phyloP scores from a whole-genome alignment of 169 alveolate genomes.

The Plasmodium yoelii region DNA sequence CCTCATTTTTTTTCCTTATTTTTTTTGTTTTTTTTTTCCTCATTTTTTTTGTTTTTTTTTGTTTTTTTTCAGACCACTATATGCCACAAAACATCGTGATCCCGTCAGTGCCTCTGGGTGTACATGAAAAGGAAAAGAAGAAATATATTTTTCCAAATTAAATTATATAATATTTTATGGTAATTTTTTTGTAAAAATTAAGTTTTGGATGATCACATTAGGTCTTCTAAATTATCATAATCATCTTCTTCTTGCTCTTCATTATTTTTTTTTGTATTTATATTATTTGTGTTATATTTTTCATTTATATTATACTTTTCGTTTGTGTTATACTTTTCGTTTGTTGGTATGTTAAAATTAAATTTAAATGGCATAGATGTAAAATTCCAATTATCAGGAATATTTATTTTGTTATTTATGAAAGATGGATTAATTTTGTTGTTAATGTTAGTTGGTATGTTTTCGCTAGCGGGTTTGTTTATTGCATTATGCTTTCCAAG shows the following conservation, averaged over 20 bases:
- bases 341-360: not conserved
- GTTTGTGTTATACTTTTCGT: constrained; percentile 8
- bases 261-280: not conserved
- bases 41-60: no score
- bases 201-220: not conserved
- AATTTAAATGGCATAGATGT: constrained; percentile 30
- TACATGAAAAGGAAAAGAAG: constrained; percentile 48
- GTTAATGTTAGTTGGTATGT: not conserved
- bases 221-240: constrained; percentile 46
- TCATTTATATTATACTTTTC: no score
- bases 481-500: no score
- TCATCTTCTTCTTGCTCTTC: constrained; percentile 34
- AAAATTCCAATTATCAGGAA: constrained; percentile 28
- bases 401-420: not conserved
- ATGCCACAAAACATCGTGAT: constrained; percentile 36
- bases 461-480: no score
- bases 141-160: constrained; percentile 35
- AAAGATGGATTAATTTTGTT: not conserved
- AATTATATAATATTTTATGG: not conserved
- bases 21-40: not conserved
- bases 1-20: not conserved
- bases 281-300: constrained; percentile 1
- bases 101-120: constrained; percentile 52
- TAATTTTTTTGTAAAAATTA: no score
- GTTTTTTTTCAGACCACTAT: constrained; percentile 30